Evolutionary conservation across 345 rosid genomes (phyloP).

Genomic region (Aquilaria yunnanensis): DNA sequence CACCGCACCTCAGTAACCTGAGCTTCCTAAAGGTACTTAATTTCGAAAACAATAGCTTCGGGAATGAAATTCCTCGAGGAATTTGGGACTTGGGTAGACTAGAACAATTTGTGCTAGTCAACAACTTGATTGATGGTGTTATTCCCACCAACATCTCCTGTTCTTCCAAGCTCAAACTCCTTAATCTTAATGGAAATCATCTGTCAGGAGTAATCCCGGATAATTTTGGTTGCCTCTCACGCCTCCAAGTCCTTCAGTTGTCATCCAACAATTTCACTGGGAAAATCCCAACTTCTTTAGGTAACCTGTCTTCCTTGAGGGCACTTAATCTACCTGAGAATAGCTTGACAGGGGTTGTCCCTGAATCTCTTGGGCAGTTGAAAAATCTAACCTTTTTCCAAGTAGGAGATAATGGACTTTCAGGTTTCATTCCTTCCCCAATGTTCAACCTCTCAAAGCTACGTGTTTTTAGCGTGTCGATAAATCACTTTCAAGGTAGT

Average conservation of each 20-base stretch:
- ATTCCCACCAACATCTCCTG: slow-evolving; percentile 15
- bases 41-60: neutral
- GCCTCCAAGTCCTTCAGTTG: rapidly evolving
- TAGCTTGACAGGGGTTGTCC: neutral
- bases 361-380: neutral
- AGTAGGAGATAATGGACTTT: rapidly evolving
- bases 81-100: slow-evolving; percentile 9
- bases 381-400: rapidly evolving
- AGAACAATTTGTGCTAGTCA: rapidly evolving
- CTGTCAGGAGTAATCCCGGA: neutral
- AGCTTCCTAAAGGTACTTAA: slow-evolving; percentile 12
- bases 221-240: no score
- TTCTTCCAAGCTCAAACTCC: neutral
- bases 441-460: slow-evolving; percentile 12
- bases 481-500: slow-evolving; percentile 10
- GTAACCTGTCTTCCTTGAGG: slow-evolving; percentile 14
- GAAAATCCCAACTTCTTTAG: slow-evolving; percentile 3
- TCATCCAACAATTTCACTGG: neutral
- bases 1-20: slow-evolving; percentile 21
- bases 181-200: neutral
- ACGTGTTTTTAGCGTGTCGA: rapidly evolving
- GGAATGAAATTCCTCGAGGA: slow-evolving; percentile 10
- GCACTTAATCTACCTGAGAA: rapidly evolving
- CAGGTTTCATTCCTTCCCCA: slow-evolving; percentile 13
- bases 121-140: slow-evolving; percentile 11